Conservation (phyloP, 192 early-diverging fungal genomes). For the Umbelopsis vinacea region DNA sequence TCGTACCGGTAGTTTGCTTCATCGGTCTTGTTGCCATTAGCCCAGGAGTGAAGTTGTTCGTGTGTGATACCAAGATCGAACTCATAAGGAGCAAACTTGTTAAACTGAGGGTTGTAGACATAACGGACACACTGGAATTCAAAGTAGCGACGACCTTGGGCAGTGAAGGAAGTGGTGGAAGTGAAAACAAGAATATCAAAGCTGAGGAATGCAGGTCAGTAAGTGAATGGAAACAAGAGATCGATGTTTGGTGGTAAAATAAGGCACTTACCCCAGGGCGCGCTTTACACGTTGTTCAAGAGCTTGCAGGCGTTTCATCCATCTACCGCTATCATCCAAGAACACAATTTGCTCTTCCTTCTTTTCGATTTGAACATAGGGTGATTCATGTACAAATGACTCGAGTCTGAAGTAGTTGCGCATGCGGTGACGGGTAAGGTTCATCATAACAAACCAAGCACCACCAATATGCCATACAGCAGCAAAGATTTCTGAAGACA, state of each 20-base stretch:
- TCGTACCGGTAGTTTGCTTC: constrained; percentile 60
- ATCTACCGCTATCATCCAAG: constrained; percentile 51
- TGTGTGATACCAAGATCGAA: constrained; percentile 67
- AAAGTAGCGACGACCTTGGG: constrained; percentile 57
- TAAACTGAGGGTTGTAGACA: constrained; percentile 55
- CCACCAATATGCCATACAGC: constrained; percentile 74
- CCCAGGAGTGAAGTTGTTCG: constrained; percentile 43
- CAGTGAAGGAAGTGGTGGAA: constrained; percentile 44
- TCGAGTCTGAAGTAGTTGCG: constrained; percentile 77
- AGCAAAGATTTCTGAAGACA: constrained; percentile 67
- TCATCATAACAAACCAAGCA: constrained; percentile 70
- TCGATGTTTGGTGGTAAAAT: neutral
- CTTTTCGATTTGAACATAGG: constrained; percentile 61
- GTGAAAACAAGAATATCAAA: constrained; percentile 49
- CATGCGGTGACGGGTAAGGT: constrained; percentile 47
- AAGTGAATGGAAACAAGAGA: neutral
- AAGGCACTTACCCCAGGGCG: constrained; percentile 37
- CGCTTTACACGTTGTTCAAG: constrained; percentile 34
- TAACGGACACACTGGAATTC: constrained; percentile 84
- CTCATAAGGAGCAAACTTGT: constrained; percentile 58
- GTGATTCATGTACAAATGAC: constrained; percentile 47
- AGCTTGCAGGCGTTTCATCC: constrained; percentile 45
- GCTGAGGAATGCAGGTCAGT: neutral
- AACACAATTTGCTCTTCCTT: constrained; percentile 52
- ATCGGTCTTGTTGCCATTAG: constrained; percentile 51